Base-by-base conservation (phyloP, 2,329 filamentous ascomycete species). In the Penicillium sp. region DNA sequence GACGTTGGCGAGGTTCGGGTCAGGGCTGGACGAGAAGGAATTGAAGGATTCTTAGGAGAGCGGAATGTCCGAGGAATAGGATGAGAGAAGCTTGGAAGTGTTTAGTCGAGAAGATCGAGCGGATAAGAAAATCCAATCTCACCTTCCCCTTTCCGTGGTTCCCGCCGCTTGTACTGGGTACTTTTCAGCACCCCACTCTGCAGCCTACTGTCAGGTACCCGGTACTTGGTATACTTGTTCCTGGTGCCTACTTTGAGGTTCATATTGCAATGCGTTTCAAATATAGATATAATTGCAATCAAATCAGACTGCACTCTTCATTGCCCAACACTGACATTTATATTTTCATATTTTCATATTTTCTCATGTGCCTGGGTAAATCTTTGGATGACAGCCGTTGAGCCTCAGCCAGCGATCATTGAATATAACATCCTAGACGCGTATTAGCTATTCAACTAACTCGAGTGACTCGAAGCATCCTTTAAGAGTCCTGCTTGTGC, bases 91-190 rank as follows among this genome's bases (percentile, higher is more conserved):
- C 14, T n/a, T 24, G 9, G 7, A 34, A 18, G 22, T 51, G 27
- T 27, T 27, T 29, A 27, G 46, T 9, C n/a, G 29, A 52, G 24
- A 43, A 40, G 39, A 50, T 31, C 34, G 36, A 43, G 46, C 39
- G 40, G 32, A 49, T 52, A 39, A 42, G 50, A 49, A 43, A 55
- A 40, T 39, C 34, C 18, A 36, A 40, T 27, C 44, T 49, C 48
- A 9, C 51, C 13, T 49, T 54, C 46, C 40, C 51, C 51, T 54
- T 45, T 54, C 40, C 51, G 40, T 54, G 11, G 29, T 44, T 39
- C 40, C 40, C 47, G 32, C 21, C 5, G 18, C 11, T 39, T 50
- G 52, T 54, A 54, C 32, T 47, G 2, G 22, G 40, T 54, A 54
- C 52, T 7, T 2, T 10, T 2, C 2, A 16, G 22, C 34, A 8